These are phyloP conservation scores for Phaffia rhodozyma DNA, from an alignment of 1,284 basidiomycete species.

Conservation along the genomic window DNA sequence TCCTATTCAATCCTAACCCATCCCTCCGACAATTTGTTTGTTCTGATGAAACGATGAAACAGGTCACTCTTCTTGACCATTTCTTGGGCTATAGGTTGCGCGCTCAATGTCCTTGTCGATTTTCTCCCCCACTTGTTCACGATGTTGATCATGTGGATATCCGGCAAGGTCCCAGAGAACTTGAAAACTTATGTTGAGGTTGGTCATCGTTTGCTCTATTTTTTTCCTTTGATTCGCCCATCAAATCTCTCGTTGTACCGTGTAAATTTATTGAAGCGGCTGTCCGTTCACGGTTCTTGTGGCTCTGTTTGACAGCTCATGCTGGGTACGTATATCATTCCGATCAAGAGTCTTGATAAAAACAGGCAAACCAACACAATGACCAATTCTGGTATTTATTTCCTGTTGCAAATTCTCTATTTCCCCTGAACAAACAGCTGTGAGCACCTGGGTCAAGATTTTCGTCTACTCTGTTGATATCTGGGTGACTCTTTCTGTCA, in stretches of 20 bases:
- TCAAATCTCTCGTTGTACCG: slow-evolving; percentile 51
- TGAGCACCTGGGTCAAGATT: slow-evolving; percentile 48
- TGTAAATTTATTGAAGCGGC: slow-evolving; percentile 35
- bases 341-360: no score
- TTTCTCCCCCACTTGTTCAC: slow-evolving; percentile 46
- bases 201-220: neutral
- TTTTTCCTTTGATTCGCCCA: neutral
- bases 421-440: no score
- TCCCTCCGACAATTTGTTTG: neutral
- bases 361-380: no score
- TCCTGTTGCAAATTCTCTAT: no score
- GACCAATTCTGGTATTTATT: no score
- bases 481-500: slow-evolving; percentile 56
- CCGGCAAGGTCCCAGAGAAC: slow-evolving; percentile 14
- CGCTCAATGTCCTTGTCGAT: slow-evolving; percentile 53
- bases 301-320: no score
- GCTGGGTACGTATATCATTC: no score
- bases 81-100: slow-evolving; percentile 52
- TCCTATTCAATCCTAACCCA: neutral
- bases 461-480: slow-evolving; percentile 52
- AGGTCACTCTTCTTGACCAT: slow-evolving; percentile 61
- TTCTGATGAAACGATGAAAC: neutral
- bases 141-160: slow-evolving; percentile 6
- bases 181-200: slow-evolving; percentile 17
- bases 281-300: no score